A percentile compares a stretch with the other conserved stretches of the same genome.
phyloP scores from a whole-genome alignment of 352 stramenopile genomes.

The Pythium rishiriense region DNA sequence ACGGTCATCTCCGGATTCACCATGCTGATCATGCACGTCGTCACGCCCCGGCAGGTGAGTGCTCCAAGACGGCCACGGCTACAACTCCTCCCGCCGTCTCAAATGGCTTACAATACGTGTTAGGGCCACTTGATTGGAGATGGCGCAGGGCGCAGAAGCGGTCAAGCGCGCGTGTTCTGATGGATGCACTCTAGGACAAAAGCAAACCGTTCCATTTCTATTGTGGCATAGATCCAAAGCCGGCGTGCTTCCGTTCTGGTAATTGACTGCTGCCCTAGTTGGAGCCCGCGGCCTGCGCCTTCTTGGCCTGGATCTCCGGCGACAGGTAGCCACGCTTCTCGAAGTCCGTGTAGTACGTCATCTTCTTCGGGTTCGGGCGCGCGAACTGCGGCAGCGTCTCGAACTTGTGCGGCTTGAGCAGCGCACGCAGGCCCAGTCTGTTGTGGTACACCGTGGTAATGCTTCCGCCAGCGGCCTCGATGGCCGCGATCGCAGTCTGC shows the following conservation, averaged over 20 bases:
- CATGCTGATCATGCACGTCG: slow-evolving; percentile 35
- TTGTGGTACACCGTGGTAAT: slow-evolving; percentile 98
- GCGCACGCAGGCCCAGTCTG: slow-evolving; percentile 90
- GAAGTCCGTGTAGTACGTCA: slow-evolving; percentile 97
- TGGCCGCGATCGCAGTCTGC: slow-evolving; percentile 91
- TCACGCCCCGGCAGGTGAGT: slow-evolving; percentile 37
- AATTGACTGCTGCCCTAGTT: slow-evolving; percentile 14
- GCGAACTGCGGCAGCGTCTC: slow-evolving; percentile 91
- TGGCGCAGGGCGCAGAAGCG: background rate
- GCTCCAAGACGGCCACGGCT: too few species aligned
- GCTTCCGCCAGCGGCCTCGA: slow-evolving; percentile 93
- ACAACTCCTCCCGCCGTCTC: background rate
- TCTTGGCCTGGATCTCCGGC: slow-evolving; percentile 94
- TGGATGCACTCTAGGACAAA: background rate
- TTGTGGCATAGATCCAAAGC: slow-evolving; percentile 4
- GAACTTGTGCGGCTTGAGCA: slow-evolving; percentile 97
- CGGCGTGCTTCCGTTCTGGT: background rate
- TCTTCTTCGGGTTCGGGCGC: slow-evolving; percentile 94
- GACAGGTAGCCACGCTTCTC: slow-evolving; percentile 97
- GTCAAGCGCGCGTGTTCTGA: slow-evolving; percentile 32
- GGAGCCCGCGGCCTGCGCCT: slow-evolving; percentile 50
- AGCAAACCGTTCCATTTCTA: slow-evolving; percentile 3
- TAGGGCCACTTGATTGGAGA: slow-evolving; percentile 39
- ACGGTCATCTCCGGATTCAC: slow-evolving; percentile 38
- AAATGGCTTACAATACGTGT: background rate